Evolutionary conservation across 2,329 filamentous ascomycete genomes (phyloP).

Genomic region (Pseudocercospora crystallina): DNA sequence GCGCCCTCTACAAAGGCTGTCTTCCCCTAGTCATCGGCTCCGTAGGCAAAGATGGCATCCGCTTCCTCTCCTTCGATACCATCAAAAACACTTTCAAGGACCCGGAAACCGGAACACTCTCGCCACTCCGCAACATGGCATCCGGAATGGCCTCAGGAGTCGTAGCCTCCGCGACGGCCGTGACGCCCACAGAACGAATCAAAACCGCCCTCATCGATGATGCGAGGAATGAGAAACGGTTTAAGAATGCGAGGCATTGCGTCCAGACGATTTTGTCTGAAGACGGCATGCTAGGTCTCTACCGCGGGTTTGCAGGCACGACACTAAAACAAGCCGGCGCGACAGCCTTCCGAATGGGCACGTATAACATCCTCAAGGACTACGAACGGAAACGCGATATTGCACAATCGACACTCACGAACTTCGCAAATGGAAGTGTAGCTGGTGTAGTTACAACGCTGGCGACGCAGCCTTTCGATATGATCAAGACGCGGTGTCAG

Average conservation of each 20-base stretch:
- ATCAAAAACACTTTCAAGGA: constrained; percentile 61
- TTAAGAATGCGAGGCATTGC: constrained; percentile 54
- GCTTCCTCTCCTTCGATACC: constrained; percentile 65
- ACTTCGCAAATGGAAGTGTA: constrained; percentile 62
- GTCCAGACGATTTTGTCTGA: constrained; percentile 50
- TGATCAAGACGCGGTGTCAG: constrained; percentile 64
- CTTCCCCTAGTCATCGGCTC: constrained; percentile 60
- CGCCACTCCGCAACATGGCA: constrained; percentile 57
- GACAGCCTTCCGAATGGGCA: constrained; percentile 61
- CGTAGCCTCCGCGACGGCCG: constrained; percentile 62
- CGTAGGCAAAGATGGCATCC: constrained; percentile 64
- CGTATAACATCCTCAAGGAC: constrained; percentile 64
- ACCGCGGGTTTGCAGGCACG: constrained; percentile 60
- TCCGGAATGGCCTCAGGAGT: constrained; percentile 65
- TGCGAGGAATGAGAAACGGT: constrained; percentile 51
- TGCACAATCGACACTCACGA: constrained; percentile 52
- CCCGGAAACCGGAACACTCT: constrained; percentile 56
- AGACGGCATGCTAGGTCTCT: constrained; percentile 56
- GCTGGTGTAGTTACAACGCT: constrained; percentile 63
- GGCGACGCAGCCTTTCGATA: constrained; percentile 62
- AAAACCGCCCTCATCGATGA: constrained; percentile 69
- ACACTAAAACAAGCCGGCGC: constrained; percentile 63
- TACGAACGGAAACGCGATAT: constrained; percentile 52
- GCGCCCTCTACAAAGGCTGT: constrained; percentile 64
- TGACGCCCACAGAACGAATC: constrained; percentile 67